Percentiles rank a stretch among this genome's conserved stretches.
Conservation (phyloP, 345 rosid species). For the Stellera chamaejasme region DNA sequence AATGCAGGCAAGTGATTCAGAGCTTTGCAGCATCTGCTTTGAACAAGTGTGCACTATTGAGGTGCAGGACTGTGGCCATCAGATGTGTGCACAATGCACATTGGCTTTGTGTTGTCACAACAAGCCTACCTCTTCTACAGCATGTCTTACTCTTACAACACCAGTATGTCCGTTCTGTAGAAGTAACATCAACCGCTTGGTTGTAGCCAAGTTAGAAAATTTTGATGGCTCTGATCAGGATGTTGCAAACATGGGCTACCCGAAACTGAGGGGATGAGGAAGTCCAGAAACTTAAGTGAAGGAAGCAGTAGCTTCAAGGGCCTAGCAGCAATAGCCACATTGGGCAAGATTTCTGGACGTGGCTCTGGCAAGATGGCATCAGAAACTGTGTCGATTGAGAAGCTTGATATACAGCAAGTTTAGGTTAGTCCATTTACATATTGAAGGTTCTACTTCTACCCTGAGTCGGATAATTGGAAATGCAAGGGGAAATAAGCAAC, state of each 20-base stretch:
- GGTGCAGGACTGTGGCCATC: conserved; percentile 89
- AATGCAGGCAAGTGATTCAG: conserved; percentile 67
- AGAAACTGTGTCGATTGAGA: conserved; percentile 40
- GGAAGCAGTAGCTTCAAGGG: conserved; percentile 97
- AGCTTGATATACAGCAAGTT: conserved; percentile 26
- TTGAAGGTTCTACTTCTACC: conserved; percentile 9
- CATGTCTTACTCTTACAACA: conserved; percentile 27
- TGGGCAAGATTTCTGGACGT: conserved; percentile 47
- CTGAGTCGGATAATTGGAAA: conserved; percentile 8
- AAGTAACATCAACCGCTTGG: conserved; percentile 59
- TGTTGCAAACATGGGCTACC: conserved; percentile 40
- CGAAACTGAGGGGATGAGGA: conserved; percentile 59
- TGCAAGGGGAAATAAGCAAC: background rate
- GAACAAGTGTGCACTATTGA: conserved; percentile 92
- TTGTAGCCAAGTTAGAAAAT: conserved; percentile 49
- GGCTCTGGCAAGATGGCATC: conserved; percentile 50
- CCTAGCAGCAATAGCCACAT: conserved; percentile 49
- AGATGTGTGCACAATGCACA: conserved; percentile 97
- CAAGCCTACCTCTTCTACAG: conserved; percentile 89
- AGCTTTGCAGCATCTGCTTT: conserved; percentile 91
- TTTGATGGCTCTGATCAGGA: conserved; percentile 44
- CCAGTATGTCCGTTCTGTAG: conserved; percentile 98
- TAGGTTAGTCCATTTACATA: conserved; percentile 22
- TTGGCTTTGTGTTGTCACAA: conserved; percentile 95
- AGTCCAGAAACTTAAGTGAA: conserved; percentile 63